Base-by-base conservation (phyloP, 2,329 filamentous ascomycete genomes). In the Exophiala sp. region DNA sequence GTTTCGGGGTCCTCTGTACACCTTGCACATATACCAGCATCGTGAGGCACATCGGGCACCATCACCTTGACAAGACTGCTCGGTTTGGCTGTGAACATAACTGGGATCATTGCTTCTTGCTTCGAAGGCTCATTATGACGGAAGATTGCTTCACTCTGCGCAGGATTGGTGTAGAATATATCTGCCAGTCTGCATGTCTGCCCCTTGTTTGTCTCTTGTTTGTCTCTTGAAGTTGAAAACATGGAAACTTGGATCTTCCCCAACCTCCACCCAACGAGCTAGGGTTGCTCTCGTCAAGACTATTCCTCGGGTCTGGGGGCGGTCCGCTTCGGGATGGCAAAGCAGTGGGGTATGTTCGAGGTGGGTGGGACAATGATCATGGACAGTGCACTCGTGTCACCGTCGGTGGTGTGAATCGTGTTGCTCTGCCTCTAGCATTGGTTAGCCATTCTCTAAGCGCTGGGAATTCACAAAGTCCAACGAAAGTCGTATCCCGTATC, bases 291-390 rank as follows among this genome's bases (percentile, higher is more conserved):
- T 22, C 22, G 38, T 9, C 19, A n/a, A 24, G 38, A 41, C 38
- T 11, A 22, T 29, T 37, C 18, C 32, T 46, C 43, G 43, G 43
- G 43, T 46, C 43, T 46, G 43, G 43, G 43, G 42, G 29, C 42
- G 42, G 43, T 46, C 30, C 43, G 43, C 30, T 16, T 8, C 29
- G 43, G 30, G 40, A n/a, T 44, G 42, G 29, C 42, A 18, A 14
- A 30, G 43, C 27, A 16, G 43, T 23, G 29, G 21, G 38, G 43
- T 14, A 10, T 23, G 24, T 10, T 10, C 5, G 10, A 14, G 38
- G 19, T 41, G 38, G 19, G 23, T 22, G 3, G 40, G 18, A 43
- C 40, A 14, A 16, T 10, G 11, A 43, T 13, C 34, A 37, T 37
- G 34, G 14, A 37, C 24, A 34, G 5, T 34, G 30, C 30, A n/a